A percentile compares a stretch with the other conserved stretches of the same genome.
phyloP scores from a whole-genome alignment of 345 rosid species.

The Populus tremula region DNA sequence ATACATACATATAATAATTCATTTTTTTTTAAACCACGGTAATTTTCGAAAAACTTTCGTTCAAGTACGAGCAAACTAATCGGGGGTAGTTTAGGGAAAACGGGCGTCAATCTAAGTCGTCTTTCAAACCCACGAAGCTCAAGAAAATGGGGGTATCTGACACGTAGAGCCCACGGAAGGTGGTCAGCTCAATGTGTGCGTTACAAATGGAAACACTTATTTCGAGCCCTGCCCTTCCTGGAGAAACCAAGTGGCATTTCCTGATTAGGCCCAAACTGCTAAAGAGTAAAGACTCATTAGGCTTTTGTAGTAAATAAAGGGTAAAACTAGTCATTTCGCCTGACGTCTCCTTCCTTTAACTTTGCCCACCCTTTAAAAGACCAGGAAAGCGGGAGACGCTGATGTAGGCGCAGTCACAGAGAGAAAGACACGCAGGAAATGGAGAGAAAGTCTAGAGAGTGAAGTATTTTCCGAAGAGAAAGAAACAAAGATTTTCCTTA shows the following conservation, averaged over 20 bases:
- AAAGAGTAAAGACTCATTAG: constrained; percentile 3
- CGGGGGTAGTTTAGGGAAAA: neutral
- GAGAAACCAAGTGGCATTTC: constrained; percentile 12
- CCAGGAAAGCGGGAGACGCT: constrained; percentile 79
- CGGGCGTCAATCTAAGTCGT: constrained; percentile 1
- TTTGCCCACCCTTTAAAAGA: constrained; percentile 43
- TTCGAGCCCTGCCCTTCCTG: neutral
- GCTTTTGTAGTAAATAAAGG: constrained; percentile 8
- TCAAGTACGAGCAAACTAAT: neutral
- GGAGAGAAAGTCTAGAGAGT: constrained; percentile 11
- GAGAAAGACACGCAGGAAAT: neutral
- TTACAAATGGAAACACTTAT: neutral
- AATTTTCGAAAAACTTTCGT: no score
- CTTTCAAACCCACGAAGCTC: constrained; percentile 34
- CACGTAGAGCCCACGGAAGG: constrained; percentile 34
- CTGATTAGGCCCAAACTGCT: neutral
- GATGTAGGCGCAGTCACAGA: constrained; percentile 26
- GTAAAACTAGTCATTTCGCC: constrained; percentile 25
- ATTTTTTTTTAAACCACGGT: no score
- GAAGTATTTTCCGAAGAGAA: constrained; percentile 7
- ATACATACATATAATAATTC: no score
- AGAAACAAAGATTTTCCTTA: neutral
- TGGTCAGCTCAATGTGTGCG: neutral
- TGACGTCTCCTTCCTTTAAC: constrained; percentile 17
- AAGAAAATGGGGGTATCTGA: constrained; percentile 4